These are phyloP conservation scores for Luvunga scandens DNA, from an alignment of 345 rosid species.

Conservation along the genomic window DNA sequence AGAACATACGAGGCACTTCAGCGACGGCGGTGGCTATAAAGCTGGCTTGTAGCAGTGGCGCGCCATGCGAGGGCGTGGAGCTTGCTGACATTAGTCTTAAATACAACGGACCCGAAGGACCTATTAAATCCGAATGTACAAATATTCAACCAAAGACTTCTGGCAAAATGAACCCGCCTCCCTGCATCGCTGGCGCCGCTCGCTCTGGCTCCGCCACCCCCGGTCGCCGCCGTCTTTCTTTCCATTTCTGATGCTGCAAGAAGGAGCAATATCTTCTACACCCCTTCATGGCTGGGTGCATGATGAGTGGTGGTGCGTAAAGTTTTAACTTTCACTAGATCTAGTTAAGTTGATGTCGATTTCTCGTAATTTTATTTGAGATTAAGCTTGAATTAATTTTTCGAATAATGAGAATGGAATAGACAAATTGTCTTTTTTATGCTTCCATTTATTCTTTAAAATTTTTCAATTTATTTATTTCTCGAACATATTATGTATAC, in stretches of 20 bases:
- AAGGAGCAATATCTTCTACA: neutral
- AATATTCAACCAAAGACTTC: conserved; percentile 23
- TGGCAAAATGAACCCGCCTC: conserved; percentile 17
- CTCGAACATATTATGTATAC: too few relatives aligned
- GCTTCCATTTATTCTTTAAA: too few relatives aligned
- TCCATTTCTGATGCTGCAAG: neutral
- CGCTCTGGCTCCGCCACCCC: neutral
- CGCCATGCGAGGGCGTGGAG: conserved; percentile 25
- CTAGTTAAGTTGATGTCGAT: too few relatives aligned
- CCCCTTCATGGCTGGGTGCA: neutral
- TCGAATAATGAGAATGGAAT: too few relatives aligned
- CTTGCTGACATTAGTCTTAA: conserved; percentile 26
- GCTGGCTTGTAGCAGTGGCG: conserved; percentile 24
- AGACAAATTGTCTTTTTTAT: too few relatives aligned
- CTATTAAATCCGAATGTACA: conserved; percentile 13
- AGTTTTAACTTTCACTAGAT: too few relatives aligned
- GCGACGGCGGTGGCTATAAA: conserved; percentile 8
- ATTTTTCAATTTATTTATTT: too few relatives aligned
- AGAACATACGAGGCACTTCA: conserved; percentile 30
- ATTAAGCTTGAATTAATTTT: too few relatives aligned
- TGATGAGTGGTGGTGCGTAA: neutral
- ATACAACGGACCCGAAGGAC: conserved; percentile 10
- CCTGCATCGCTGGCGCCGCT: conserved; percentile 5
- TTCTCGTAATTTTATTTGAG: too few relatives aligned
- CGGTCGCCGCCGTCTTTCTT: neutral